These are phyloP conservation scores for Rhizophagus clarus DNA, from an alignment of 192 early-diverging fungal species.

Conservation along the genomic window DNA sequence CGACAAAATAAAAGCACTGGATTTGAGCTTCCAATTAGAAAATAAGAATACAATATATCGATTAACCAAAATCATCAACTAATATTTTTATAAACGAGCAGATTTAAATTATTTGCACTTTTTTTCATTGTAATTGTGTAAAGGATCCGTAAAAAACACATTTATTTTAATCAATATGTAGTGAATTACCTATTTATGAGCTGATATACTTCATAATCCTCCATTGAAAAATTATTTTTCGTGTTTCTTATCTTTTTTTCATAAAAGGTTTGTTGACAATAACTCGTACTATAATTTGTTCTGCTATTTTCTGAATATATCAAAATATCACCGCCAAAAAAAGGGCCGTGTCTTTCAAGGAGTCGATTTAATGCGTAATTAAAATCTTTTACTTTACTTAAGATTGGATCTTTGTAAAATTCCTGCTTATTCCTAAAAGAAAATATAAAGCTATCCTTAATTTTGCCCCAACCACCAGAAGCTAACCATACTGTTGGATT, in stretches of 20 bases:
- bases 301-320: background rate
- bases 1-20: no score
- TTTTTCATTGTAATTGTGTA: no score
- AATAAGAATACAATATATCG: no score
- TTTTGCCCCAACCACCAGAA: background rate
- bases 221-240: background rate
- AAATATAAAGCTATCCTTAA: constrained; percentile 10
- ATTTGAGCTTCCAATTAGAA: no score
- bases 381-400: background rate
- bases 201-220: background rate
- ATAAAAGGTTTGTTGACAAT: background rate
- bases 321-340: background rate
- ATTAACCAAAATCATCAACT: no score
- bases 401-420: background rate
- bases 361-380: background rate
- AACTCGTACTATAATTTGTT: background rate
- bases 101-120: no score
- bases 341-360: background rate
- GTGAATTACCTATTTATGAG: background rate
- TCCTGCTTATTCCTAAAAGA: background rate
- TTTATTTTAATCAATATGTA: no score
- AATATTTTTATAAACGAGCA: no score
- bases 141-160: no score
- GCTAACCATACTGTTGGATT: background rate
- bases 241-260: background rate